Evolutionary conservation across 352 stramenopile species (phyloP).

Genomic region (Globisporangium irregulare): DNA sequence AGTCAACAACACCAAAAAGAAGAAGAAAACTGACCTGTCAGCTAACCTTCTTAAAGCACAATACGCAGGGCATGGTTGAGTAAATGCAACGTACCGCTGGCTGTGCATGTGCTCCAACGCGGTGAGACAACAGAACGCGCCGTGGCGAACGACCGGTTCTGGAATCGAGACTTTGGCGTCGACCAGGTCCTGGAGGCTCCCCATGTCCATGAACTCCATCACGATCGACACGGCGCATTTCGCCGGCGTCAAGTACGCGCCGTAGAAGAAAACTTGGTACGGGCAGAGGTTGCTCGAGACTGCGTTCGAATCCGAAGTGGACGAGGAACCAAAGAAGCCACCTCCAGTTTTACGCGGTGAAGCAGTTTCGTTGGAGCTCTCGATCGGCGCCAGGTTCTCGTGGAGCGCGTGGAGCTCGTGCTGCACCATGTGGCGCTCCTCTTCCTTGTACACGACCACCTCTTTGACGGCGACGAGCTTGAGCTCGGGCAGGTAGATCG

Average conservation of each 20-base stretch:
- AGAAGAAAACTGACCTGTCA: neutral
- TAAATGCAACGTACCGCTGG: conserved; percentile 35
- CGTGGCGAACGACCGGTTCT: conserved; percentile 63
- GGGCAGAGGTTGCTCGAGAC: conserved; percentile 34
- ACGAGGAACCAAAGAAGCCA: conserved; percentile 12
- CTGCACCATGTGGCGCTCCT: conserved; percentile 82
- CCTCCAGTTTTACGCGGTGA: neutral
- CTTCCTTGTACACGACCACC: conserved; percentile 75
- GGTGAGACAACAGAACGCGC: conserved; percentile 77
- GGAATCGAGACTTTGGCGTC: conserved; percentile 43
- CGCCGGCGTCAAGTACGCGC: conserved; percentile 76
- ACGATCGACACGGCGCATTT: conserved; percentile 82
- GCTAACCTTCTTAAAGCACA: neutral
- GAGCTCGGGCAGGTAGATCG: conserved; percentile 77
- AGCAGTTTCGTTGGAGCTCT: conserved; percentile 5
- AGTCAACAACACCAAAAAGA: neutral
- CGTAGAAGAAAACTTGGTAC: conserved; percentile 88
- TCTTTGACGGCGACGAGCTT: conserved; percentile 88
- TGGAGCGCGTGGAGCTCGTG: conserved; percentile 87
- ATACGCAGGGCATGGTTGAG: neutral
- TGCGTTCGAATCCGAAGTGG: neutral
- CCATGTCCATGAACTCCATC: conserved; percentile 93
- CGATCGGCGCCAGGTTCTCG: conserved; percentile 72
- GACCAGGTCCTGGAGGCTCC: conserved; percentile 79
- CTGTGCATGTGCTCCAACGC: conserved; percentile 86